A percentile compares a stretch with the other conserved stretches of the same genome.
Evolutionary conservation across 352 stramenopile species (phyloP).

Genomic region (Globisporangium cederbergense): DNA sequence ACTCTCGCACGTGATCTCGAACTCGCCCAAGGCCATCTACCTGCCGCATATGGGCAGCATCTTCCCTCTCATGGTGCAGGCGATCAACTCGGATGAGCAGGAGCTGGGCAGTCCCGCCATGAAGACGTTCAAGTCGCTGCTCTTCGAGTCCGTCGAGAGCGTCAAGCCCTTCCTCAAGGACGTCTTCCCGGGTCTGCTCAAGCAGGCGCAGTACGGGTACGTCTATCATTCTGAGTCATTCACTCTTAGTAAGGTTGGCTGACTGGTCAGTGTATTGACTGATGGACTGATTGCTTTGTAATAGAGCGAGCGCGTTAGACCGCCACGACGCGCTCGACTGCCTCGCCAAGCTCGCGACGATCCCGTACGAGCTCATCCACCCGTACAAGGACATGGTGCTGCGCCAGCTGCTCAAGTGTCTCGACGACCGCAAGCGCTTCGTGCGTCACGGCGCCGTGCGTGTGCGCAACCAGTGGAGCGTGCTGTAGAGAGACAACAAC

Average conservation of each 20-base stretch:
- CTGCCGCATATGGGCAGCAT: conserved; percentile 71
- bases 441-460: conserved; percentile 84
- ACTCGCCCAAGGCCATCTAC: conserved; percentile 79
- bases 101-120: conserved; percentile 79
- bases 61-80: conserved; percentile 81
- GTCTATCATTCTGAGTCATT: conserved; percentile 12
- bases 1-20: conserved; percentile 76
- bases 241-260: neutral
- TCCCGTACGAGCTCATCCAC: conserved; percentile 86
- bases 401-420: conserved; percentile 60
- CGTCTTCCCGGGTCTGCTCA: conserved; percentile 78
- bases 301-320: conserved; percentile 58
- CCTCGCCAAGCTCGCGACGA: conserved; percentile 68
- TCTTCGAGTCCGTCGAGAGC: conserved; percentile 74
- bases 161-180: conserved; percentile 84
- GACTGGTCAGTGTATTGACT: neutral
- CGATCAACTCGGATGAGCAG: conserved; percentile 68
- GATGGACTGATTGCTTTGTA: neutral
- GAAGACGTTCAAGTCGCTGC: conserved; percentile 69
- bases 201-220: conserved; percentile 78
- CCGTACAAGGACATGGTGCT: conserved; percentile 85
- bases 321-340: conserved; percentile 75
- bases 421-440: conserved; percentile 87
- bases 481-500: conserved; percentile 57
- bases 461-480: conserved; percentile 90